phyloP scores from a whole-genome alignment of 192 early-diverging fungal species.

The Entophlyctis helioformis region DNA sequence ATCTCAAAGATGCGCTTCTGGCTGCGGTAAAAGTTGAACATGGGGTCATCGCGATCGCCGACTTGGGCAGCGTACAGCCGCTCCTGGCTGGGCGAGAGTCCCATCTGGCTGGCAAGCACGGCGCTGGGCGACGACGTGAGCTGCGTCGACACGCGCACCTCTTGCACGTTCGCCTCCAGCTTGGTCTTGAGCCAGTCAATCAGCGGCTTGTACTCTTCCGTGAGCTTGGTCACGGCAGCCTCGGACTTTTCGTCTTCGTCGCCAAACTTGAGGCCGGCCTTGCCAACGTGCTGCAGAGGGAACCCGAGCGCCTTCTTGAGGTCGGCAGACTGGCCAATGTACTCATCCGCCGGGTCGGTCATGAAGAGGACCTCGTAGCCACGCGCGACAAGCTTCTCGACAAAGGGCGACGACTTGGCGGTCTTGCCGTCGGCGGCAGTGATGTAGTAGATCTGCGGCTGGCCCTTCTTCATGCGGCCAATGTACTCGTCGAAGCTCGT shows the following conservation, averaged over 20 bases:
- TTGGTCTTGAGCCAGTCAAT: slow-evolving; percentile 21
- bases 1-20: slow-evolving; percentile 30
- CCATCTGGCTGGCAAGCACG: slow-evolving; percentile 36
- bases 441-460: slow-evolving; percentile 82
- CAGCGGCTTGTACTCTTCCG: slow-evolving; percentile 34
- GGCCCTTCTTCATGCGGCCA: slow-evolving; percentile 75
- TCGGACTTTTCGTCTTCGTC: slow-evolving; percentile 32
- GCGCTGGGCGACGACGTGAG: slow-evolving; percentile 69
- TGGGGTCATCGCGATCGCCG: slow-evolving; percentile 19
- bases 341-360: slow-evolving; percentile 45
- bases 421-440: slow-evolving; percentile 59
- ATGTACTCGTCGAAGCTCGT: slow-evolving; percentile 70
- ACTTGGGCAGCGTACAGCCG: slow-evolving; percentile 32
- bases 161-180: slow-evolving; percentile 23
- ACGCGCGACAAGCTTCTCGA: slow-evolving; percentile 76
- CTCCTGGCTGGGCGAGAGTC: slow-evolving; percentile 32
- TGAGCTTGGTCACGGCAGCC: slow-evolving; percentile 8
- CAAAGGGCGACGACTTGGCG: slow-evolving; percentile 75
- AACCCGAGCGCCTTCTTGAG: slow-evolving; percentile 57
- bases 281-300: slow-evolving; percentile 50
- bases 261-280: slow-evolving; percentile 36
- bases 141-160: slow-evolving; percentile 57
- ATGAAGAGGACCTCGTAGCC: slow-evolving; percentile 83
- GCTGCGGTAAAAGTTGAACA: slow-evolving; percentile 15
- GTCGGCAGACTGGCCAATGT: slow-evolving; percentile 22